Percentiles rank a stretch among this genome's conserved stretches.
Conservation (phyloP, 2,329 filamentous ascomycete genomes). For the Mycocentrospora acerina region DNA sequence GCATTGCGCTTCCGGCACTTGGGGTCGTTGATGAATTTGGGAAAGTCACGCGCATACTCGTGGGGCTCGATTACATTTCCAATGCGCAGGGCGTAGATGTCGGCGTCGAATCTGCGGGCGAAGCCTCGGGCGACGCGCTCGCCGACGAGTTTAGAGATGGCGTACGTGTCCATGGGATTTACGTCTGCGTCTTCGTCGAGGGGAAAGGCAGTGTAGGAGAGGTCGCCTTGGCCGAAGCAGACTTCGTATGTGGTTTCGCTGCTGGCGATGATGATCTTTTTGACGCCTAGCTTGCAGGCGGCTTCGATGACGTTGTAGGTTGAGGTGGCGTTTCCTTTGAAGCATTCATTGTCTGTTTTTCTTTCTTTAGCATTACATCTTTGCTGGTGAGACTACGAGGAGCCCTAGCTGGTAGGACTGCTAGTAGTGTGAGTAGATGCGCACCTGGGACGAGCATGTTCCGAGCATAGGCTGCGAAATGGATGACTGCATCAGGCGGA, state of each 20-base stretch:
- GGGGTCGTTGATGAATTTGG: conserved; percentile 53
- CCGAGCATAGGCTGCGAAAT: conserved; percentile 60
- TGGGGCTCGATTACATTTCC: conserved; percentile 64
- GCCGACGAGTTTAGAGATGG: conserved; percentile 60
- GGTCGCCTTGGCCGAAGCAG: conserved; percentile 61
- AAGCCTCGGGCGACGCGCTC: conserved; percentile 61
- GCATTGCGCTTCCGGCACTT: conserved; percentile 57
- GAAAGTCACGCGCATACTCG: conserved; percentile 59
- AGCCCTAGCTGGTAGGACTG: no score
- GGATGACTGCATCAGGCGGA: conserved; percentile 62
- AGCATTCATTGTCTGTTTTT: conserved; percentile 59
- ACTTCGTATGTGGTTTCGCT: conserved; percentile 64
- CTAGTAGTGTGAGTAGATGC: no score
- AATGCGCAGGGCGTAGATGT: conserved; percentile 63
- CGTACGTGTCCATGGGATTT: conserved; percentile 64
- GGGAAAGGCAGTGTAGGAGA: conserved; percentile 59
- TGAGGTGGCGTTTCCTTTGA: conserved; percentile 56
- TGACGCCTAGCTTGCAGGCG: conserved; percentile 61
- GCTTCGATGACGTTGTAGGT: conserved; percentile 67
- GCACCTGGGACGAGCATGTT: conserved; percentile 58
- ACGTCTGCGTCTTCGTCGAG: conserved; percentile 61
- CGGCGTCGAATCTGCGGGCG: conserved; percentile 55
- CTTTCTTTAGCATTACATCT: no score
- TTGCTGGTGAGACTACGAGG: no score
- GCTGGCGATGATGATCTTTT: conserved; percentile 63